Conservation (phyloP, 1,284 basidiomycete species). For the Farysia itapuensis region DNA sequence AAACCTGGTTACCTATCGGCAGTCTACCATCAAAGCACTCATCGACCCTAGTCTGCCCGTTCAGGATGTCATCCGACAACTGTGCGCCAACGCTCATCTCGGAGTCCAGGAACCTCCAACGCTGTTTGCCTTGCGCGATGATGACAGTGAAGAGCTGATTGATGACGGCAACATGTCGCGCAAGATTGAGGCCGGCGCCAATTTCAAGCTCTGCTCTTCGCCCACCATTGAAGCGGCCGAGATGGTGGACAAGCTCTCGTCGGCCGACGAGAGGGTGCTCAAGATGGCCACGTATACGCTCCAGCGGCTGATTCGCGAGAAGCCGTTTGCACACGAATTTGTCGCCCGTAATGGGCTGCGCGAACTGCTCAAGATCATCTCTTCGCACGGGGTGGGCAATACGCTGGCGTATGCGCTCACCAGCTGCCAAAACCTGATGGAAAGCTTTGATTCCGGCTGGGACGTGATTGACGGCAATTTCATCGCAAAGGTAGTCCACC, state of each 20-base stretch:
- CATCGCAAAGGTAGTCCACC: constrained; percentile 75
- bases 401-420: constrained; percentile 81
- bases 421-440: constrained; percentile 74
- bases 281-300: constrained; percentile 76
- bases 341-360: constrained; percentile 70
- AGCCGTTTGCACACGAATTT: constrained; percentile 83
- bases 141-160: constrained; percentile 80
- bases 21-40: constrained; percentile 49
- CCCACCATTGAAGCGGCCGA: constrained; percentile 79
- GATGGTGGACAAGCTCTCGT: constrained; percentile 72
- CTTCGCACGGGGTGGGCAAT: constrained; percentile 70
- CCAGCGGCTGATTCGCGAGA: constrained; percentile 85
- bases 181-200: constrained; percentile 50
- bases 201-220: constrained; percentile 70
- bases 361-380: constrained; percentile 43
- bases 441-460: constrained; percentile 65
- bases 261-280: constrained; percentile 68
- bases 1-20: constrained; percentile 49
- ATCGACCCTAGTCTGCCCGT: constrained; percentile 47
- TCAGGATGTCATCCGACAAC: constrained; percentile 55
- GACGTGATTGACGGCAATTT: constrained; percentile 71
- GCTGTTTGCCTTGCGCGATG: constrained; percentile 79
- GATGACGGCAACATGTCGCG: constrained; percentile 66
- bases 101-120: constrained; percentile 79
- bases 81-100: constrained; percentile 64